These are phyloP conservation scores for Cichorium intybus DNA, from an alignment of 140 eudicot species.

Conservation along the genomic window DNA sequence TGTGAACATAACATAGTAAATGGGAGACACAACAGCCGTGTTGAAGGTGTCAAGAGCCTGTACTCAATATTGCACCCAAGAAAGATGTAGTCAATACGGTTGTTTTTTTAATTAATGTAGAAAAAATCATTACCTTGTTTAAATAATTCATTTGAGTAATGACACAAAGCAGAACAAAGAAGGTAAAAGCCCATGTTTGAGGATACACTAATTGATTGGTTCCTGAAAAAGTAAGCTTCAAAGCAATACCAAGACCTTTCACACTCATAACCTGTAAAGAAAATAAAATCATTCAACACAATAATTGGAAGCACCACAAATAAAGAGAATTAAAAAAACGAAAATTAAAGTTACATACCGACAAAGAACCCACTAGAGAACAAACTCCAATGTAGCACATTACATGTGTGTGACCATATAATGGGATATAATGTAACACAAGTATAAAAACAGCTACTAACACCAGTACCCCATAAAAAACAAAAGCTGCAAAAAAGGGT, in stretches of 20 bases:
- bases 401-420: slow-evolving; percentile 81
- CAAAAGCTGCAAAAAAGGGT: slow-evolving; percentile 72
- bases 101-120: no score
- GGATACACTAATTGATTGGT: slow-evolving; percentile 77
- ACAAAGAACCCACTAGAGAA: slow-evolving; percentile 76
- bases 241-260: slow-evolving; percentile 83
- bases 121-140: slow-evolving; percentile 57
- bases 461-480: slow-evolving; percentile 54
- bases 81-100: not conserved
- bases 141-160: slow-evolving; percentile 81
- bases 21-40: slow-evolving; percentile 87
- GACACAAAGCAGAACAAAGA: slow-evolving; percentile 51
- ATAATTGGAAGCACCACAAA: not conserved
- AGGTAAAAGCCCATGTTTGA: slow-evolving; percentile 75
- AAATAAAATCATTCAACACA: not conserved
- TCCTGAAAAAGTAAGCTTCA: slow-evolving; percentile 86
- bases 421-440: slow-evolving; percentile 56
- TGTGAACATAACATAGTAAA: slow-evolving; percentile 88
- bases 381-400: slow-evolving; percentile 77
- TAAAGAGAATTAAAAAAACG: not conserved
- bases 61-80: slow-evolving; percentile 25
- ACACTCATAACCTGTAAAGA: slow-evolving; percentile 78
- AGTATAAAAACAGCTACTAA: slow-evolving; percentile 46
- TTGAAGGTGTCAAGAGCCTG: slow-evolving; percentile 96
- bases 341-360: slow-evolving; percentile 49